These are phyloP conservation scores for Fusarium graminum DNA, from an alignment of 2,329 filamentous ascomycete species.

Conservation along the genomic window DNA sequence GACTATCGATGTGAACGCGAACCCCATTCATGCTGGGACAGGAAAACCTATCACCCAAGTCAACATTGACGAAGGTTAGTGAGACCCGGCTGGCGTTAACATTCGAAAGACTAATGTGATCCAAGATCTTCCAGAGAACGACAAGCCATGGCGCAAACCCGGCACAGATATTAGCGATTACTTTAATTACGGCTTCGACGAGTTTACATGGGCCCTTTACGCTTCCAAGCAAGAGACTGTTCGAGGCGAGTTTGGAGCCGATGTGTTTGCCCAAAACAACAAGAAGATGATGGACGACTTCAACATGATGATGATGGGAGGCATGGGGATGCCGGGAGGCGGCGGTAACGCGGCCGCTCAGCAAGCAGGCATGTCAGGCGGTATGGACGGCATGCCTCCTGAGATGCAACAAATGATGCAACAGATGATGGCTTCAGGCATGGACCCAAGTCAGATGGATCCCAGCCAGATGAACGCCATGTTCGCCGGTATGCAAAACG, in stretches of 20 bases:
- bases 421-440: conserved; percentile 75
- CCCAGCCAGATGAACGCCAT: conserved; percentile 69
- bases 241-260: conserved; percentile 79
- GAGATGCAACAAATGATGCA: conserved; percentile 79
- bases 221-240: conserved; percentile 88
- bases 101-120: conserved; percentile 16
- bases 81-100: too few relatives aligned
- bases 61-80: conserved; percentile 75
- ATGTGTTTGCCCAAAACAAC: conserved; percentile 71
- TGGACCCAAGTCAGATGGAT: conserved; percentile 77
- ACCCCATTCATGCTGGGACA: conserved; percentile 80
- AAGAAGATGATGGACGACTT: conserved; percentile 86
- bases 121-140: conserved; percentile 77
- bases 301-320: conserved; percentile 76
- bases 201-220: conserved; percentile 97
- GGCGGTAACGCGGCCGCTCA: conserved; percentile 52
- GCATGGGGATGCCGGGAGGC: conserved; percentile 58
- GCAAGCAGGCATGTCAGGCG: conserved; percentile 60
- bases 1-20: conserved; percentile 85
- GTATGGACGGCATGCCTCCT: conserved; percentile 73
- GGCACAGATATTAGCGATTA: conserved; percentile 96
- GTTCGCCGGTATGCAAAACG: conserved; percentile 69
- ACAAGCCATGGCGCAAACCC: conserved; percentile 95
- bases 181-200: conserved; percentile 99
- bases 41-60: conserved; percentile 86